A percentile compares a stretch with the other conserved stretches of the same genome.
Evolutionary conservation across 2,329 filamentous ascomycete species (phyloP).

Genomic region (Aspergillus udagawae): DNA sequence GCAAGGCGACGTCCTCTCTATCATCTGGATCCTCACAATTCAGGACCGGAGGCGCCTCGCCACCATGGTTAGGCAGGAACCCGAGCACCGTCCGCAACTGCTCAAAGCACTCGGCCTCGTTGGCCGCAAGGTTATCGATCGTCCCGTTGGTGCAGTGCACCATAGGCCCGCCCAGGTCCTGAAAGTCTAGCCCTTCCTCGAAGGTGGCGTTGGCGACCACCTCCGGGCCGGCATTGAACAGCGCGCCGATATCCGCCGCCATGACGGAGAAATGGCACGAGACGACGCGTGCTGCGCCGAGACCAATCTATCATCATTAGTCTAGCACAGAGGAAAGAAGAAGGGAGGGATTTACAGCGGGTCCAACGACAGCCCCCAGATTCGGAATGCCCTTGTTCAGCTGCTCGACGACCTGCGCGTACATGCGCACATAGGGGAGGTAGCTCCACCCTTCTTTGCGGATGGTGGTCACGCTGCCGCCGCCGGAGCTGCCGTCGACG

Average conservation of each 20-base stretch:
- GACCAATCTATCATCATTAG: constrained; percentile 45
- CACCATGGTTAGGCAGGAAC: constrained; percentile 57
- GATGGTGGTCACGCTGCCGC: constrained; percentile 60
- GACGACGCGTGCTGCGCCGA: constrained; percentile 59
- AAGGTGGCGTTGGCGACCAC: constrained; percentile 62
- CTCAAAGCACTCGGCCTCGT: constrained; percentile 59
- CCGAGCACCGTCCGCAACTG: constrained; percentile 55
- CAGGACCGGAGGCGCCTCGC: constrained; percentile 50
- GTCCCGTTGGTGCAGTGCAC: constrained; percentile 64
- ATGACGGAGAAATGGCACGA: constrained; percentile 64
- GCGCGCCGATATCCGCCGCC: constrained; percentile 57
- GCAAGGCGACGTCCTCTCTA: constrained; percentile 47
- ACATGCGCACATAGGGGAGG: constrained; percentile 54
- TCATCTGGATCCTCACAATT: constrained; percentile 47
- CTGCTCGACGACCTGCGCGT: constrained; percentile 53
- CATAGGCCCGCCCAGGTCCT: constrained; percentile 56
- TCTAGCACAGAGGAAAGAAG: neutral
- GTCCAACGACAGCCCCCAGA: constrained; percentile 59
- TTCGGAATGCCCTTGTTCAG: constrained; percentile 63
- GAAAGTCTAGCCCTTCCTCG: constrained; percentile 58
- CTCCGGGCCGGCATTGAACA: constrained; percentile 63
- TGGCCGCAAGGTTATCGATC: constrained; percentile 60
- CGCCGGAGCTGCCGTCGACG: constrained; percentile 61
- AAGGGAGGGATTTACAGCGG: constrained; percentile 40
- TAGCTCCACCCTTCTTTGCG: constrained; percentile 55